Conservation (phyloP, 176 grass and related monocot species). For the Ensete ventricosum region DNA sequence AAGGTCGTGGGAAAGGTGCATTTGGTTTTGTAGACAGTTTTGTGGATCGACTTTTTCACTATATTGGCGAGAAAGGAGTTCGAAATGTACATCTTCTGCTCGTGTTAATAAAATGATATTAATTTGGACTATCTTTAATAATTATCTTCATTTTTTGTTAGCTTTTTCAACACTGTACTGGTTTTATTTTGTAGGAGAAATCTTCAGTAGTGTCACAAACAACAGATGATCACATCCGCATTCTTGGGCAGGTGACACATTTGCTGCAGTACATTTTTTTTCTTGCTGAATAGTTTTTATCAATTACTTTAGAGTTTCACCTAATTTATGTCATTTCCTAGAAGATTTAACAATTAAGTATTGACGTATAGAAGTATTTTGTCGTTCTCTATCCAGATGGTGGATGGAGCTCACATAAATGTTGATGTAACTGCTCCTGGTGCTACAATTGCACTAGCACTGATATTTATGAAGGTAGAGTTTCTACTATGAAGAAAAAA, state of each 20-base stretch:
- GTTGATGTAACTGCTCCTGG: constrained; percentile 95
- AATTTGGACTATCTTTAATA: not conserved
- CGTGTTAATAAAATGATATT: not conserved
- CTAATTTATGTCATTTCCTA: not conserved
- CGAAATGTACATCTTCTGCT: constrained; percentile 39
- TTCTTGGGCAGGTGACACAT: constrained; percentile 45
- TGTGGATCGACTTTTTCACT: constrained; percentile 78
- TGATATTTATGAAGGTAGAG: constrained; percentile 82
- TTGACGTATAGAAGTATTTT: constrained; percentile 7
- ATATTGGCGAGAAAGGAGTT: constrained; percentile 76
- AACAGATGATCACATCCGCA: constrained; percentile 47
- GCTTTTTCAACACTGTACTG: not conserved
- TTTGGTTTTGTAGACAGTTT: constrained; percentile 79
- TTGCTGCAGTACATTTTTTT: not conserved
- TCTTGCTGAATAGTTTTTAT: not conserved
- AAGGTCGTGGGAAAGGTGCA: constrained; percentile 63
- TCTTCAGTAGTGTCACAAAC: constrained; percentile 26
- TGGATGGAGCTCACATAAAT: constrained; percentile 84
- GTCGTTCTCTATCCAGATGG: constrained; percentile 43
- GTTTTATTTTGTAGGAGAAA: constrained; percentile 49
- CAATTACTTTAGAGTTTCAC: not conserved
- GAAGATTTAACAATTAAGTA: not conserved
- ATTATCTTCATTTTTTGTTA: not conserved
- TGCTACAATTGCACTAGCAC: constrained; percentile 86
- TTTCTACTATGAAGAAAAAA: not conserved